Evolutionary conservation across 208 protist genomes (phyloP).

Genomic region (Phytomonas sp.): DNA sequence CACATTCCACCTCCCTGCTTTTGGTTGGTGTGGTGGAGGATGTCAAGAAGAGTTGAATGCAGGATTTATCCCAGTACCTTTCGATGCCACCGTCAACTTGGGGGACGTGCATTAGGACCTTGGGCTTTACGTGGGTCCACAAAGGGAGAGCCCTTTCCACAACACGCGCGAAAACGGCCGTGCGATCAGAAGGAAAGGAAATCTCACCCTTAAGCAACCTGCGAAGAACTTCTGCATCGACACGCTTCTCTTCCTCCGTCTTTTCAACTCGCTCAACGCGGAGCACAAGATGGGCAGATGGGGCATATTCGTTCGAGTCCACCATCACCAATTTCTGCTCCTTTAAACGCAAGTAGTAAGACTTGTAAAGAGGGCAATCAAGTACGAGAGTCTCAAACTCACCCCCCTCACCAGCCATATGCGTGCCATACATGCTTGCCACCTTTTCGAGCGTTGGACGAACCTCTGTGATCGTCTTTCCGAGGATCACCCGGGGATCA

Average conservation of each 20-base stretch:
- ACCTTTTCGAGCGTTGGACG: conserved; percentile 50
- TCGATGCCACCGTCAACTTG: background rate
- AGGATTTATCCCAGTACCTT: background rate
- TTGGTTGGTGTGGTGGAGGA: background rate
- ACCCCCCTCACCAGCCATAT: conserved; percentile 98
- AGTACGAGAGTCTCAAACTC: conserved; percentile 99
- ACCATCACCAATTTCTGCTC: conserved; percentile 56
- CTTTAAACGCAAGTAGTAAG: conserved; percentile 26
- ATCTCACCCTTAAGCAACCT: conserved; percentile 16
- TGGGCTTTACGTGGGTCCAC: background rate
- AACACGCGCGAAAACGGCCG: conserved; percentile 14
- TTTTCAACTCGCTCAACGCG: conserved; percentile 33
- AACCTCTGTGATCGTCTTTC: conserved; percentile 69
- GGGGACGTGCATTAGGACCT: background rate
- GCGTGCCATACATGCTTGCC: conserved; percentile 49
- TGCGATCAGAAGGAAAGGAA: conserved; percentile 21
- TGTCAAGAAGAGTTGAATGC: background rate
- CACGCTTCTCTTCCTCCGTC: conserved; percentile 27
- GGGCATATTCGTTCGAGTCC: conserved; percentile 71
- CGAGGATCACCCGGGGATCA: conserved; percentile 81
- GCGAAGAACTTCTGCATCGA: conserved; percentile 21
- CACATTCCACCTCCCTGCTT: background rate
- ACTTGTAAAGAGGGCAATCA: conserved; percentile 91
- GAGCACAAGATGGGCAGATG: conserved; percentile 51
- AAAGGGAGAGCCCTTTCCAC: background rate